phyloP scores from a whole-genome alignment of 2,329 filamentous ascomycete genomes.

The Aspergillus hiratsukae region DNA sequence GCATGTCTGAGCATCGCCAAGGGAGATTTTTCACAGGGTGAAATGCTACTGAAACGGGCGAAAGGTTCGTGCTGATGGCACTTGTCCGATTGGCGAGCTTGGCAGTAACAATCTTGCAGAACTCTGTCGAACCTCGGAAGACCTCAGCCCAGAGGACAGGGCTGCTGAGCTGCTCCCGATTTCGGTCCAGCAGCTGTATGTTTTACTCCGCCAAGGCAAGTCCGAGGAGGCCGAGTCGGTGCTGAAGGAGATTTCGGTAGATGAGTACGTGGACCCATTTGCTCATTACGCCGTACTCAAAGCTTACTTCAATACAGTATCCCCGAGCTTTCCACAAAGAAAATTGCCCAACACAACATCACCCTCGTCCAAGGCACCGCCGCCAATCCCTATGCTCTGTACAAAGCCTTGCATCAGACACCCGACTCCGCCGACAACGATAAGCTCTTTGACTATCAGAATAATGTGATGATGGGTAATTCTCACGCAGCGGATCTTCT shows the following conservation, averaged over 20 bases:
- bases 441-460: slow-evolving; percentile 56
- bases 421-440: slow-evolving; percentile 47
- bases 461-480: slow-evolving; percentile 51
- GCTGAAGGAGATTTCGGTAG: slow-evolving; percentile 47
- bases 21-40: slow-evolving; percentile 54
- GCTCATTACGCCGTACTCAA: not conserved
- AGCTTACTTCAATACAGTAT: slow-evolving; percentile 40
- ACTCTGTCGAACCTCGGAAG: slow-evolving; percentile 56
- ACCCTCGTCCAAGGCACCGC: slow-evolving; percentile 45
- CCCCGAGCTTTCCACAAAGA: slow-evolving; percentile 54
- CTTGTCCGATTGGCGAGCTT: not conserved
- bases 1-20: slow-evolving; percentile 60
- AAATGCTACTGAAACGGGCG: slow-evolving; percentile 56
- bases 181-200: slow-evolving; percentile 57
- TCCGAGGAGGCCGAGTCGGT: slow-evolving; percentile 53
- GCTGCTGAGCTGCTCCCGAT: slow-evolving; percentile 58
- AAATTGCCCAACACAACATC: slow-evolving; percentile 58
- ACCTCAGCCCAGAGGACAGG: slow-evolving; percentile 57
- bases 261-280: slow-evolving; percentile 39
- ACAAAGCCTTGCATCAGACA: slow-evolving; percentile 52
- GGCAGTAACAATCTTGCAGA: slow-evolving; percentile 31
- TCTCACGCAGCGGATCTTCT: slow-evolving; percentile 54
- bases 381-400: slow-evolving; percentile 55
- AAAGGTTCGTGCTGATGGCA: slow-evolving; percentile 39
- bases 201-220: slow-evolving; percentile 52